Conservation (phyloP, 345 rosid species). For the Physaria fendleri region DNA sequence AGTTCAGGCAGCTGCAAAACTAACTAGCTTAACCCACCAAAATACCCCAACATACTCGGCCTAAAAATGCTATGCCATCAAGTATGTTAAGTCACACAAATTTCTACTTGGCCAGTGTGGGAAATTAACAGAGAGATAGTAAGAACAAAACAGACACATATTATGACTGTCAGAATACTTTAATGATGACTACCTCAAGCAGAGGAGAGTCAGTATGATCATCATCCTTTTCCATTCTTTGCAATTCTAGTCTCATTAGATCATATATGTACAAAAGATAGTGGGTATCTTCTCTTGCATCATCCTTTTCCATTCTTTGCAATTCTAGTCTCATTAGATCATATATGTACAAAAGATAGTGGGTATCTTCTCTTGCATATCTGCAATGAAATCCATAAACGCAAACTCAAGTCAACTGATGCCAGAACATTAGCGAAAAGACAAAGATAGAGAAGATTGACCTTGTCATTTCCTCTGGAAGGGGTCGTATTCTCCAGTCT, state of each 20-base stretch:
- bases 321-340: constrained; percentile 59
- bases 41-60: neutral
- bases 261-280: constrained; percentile 79
- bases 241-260: constrained; percentile 49
- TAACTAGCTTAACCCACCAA: neutral
- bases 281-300: constrained; percentile 98
- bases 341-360: constrained; percentile 75
- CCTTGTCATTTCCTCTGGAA: constrained; percentile 89
- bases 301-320: constrained; percentile 38
- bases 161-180: constrained; percentile 2
- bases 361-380: constrained; percentile 98
- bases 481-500: constrained; percentile 98
- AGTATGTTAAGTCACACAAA: constrained; percentile 1
- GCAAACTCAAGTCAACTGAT: constrained; percentile 6
- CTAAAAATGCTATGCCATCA: constrained; percentile 1
- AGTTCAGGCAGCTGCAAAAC: neutral
- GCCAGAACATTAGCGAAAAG: constrained; percentile 2
- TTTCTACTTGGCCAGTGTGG: neutral
- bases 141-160: neutral
- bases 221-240: constrained; percentile 36
- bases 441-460: constrained; percentile 14
- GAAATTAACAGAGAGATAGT: neutral
- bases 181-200: constrained; percentile 48
- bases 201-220: constrained; percentile 53
- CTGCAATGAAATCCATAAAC: constrained; percentile 36